Percentiles rank a stretch among this genome's conserved stretches.
Conservation (phyloP, 257 asterid genomes). For the Fraxinus pennsylvanica region DNA sequence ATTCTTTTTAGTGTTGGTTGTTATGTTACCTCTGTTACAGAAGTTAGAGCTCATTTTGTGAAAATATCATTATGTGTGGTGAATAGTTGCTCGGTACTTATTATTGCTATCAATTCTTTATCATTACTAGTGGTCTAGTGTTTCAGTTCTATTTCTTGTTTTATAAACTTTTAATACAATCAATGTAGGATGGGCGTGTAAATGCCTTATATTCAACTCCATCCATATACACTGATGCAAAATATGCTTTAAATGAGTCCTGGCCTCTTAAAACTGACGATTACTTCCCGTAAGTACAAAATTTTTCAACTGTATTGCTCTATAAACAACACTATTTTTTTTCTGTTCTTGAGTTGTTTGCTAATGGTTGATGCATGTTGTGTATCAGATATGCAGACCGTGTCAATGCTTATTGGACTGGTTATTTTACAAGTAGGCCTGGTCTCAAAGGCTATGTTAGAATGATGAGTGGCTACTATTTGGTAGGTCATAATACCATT, state of each 20-base stretch:
- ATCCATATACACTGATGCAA: slow-evolving; percentile 87
- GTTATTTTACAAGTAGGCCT: slow-evolving; percentile 94
- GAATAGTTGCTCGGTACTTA: background rate
- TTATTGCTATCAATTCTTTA: slow-evolving; percentile 8
- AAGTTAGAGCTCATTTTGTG: background rate
- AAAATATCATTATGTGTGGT: background rate
- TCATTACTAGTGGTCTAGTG: background rate
- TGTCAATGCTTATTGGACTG: slow-evolving; percentile 90
- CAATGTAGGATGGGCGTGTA: slow-evolving; percentile 94
- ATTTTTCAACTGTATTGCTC: slow-evolving; percentile 1
- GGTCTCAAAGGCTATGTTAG: slow-evolving; percentile 83
- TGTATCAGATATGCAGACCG: slow-evolving; percentile 88
- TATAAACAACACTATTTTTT: background rate
- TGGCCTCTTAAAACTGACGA: slow-evolving; percentile 97
- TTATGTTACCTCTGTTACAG: background rate
- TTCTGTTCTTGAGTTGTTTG: background rate
- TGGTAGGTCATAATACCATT: slow-evolving; percentile 51
- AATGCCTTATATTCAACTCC: slow-evolving; percentile 95
- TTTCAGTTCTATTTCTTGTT: slow-evolving; percentile 12
- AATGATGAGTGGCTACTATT: slow-evolving; percentile 80
- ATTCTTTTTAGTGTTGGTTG: slow-evolving; percentile 7
- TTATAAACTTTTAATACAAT: slow-evolving; percentile 13
- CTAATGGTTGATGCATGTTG: slow-evolving; percentile 22
- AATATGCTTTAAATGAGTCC: slow-evolving; percentile 67
- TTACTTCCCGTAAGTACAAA: slow-evolving; percentile 81